Conservation (phyloP, 2,329 filamentous ascomycete species). For the Colletotrichum shisoi region DNA sequence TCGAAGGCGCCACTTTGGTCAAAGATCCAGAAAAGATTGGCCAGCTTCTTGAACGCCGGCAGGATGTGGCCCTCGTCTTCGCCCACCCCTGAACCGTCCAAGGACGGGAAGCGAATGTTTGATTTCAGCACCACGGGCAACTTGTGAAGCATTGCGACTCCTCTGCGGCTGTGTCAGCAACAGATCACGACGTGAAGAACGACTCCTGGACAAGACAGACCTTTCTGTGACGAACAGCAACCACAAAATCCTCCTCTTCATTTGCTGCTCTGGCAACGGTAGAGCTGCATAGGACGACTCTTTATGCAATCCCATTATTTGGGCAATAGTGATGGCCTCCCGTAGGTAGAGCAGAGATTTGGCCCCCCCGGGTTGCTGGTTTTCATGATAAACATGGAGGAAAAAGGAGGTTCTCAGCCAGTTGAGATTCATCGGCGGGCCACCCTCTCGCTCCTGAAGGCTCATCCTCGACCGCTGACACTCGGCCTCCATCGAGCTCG, state of each 20-base stretch:
- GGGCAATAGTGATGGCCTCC: slow-evolving; percentile 61
- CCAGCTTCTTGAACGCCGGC: slow-evolving; percentile 59
- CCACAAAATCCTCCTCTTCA: slow-evolving; percentile 53
- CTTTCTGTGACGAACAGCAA: slow-evolving; percentile 54
- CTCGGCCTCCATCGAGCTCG: slow-evolving; percentile 49
- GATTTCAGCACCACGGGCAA: slow-evolving; percentile 56
- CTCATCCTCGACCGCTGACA: slow-evolving; percentile 46
- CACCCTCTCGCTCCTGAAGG: slow-evolving; percentile 43
- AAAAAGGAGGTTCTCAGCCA: slow-evolving; percentile 59
- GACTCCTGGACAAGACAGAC: slow-evolving; percentile 28
- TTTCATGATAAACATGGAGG: slow-evolving; percentile 61
- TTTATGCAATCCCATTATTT: slow-evolving; percentile 58
- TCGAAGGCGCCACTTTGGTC: slow-evolving; percentile 60
- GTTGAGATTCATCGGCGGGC: slow-evolving; percentile 49
- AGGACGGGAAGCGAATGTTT: slow-evolving; percentile 50
- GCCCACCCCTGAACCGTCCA: slow-evolving; percentile 46
- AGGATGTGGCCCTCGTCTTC: slow-evolving; percentile 56
- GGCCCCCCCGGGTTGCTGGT: slow-evolving; percentile 55
- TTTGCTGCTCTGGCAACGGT: slow-evolving; percentile 52
- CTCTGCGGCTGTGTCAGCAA: slow-evolving; percentile 44
- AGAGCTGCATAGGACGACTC: slow-evolving; percentile 52
- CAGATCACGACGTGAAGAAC: background rate
- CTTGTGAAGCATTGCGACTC: slow-evolving; percentile 60
- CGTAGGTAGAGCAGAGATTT: slow-evolving; percentile 59
- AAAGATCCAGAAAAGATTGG: slow-evolving; percentile 60